These are phyloP conservation scores for Cucurbitaria berberidis DNA, from an alignment of 2,329 filamentous ascomycete genomes.

Conservation along the genomic window DNA sequence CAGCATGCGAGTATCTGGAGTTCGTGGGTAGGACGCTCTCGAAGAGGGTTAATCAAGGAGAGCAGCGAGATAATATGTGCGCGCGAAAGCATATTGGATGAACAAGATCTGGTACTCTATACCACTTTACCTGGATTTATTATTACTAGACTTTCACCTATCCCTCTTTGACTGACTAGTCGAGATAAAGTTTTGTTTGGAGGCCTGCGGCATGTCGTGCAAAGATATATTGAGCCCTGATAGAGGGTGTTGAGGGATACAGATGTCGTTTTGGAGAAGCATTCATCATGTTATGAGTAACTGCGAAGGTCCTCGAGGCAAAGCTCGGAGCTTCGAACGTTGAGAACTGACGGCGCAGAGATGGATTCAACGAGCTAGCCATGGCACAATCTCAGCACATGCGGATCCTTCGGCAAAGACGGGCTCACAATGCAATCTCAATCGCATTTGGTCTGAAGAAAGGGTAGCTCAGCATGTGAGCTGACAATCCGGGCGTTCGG, in stretches of 20 bases:
- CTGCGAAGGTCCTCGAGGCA: neutral
- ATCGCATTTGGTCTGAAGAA: no score
- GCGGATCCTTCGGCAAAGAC: neutral
- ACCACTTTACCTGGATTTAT: neutral
- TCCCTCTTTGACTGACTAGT: neutral
- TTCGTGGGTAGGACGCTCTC: neutral
- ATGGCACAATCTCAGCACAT: no score
- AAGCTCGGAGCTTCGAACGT: neutral
- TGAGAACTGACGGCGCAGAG: neutral
- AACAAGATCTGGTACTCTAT: neutral
- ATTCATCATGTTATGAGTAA: no score
- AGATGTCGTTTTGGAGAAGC: no score
- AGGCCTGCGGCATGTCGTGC: no score
- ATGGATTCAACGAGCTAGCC: no score
- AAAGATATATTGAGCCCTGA: no score
- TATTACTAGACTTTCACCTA: neutral
- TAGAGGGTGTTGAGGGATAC: no score
- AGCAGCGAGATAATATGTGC: neutral
- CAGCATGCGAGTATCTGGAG: neutral
- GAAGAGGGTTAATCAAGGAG: neutral
- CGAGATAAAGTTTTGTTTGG: no score
- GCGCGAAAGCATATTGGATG: neutral
- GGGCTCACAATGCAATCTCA: no score
- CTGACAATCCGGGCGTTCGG: slow-evolving; percentile 9
- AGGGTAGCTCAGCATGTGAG: no score